These are phyloP conservation scores for Saposhnikovia divaricata DNA, from an alignment of 129 eudicot species.

Conservation along the genomic window DNA sequence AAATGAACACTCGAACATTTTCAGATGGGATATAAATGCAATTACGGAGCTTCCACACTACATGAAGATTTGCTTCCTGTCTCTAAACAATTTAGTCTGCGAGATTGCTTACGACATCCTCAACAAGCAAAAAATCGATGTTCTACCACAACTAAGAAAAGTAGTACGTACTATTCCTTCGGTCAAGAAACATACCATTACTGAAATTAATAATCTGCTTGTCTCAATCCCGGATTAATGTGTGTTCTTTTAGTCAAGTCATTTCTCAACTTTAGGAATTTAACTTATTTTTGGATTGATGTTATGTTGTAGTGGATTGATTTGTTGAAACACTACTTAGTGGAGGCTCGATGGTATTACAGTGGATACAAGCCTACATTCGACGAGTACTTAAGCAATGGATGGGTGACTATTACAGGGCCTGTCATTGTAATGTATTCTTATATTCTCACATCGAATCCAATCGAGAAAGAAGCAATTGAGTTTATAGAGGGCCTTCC, in stretches of 20 bases:
- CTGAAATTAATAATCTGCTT: no score
- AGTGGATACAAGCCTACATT: neutral
- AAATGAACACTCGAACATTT: no score
- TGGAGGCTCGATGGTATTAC: conserved; percentile 38
- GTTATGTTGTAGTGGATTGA: conserved; percentile 51
- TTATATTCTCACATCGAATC: neutral
- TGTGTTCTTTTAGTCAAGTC: no score
- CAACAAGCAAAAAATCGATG: conserved; percentile 29
- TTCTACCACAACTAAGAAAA: conserved; percentile 25
- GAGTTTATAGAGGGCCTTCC: neutral
- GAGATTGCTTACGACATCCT: conserved; percentile 36
- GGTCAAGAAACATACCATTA: no score
- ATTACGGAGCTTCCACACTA: conserved; percentile 43
- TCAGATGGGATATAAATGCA: no score
- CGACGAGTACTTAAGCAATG: neutral
- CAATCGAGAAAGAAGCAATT: neutral
- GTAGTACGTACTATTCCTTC: no score
- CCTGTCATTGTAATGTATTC: neutral
- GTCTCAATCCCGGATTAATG: no score
- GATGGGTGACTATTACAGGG: neutral
- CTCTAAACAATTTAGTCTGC: conserved; percentile 36
- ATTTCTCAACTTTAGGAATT: no score
- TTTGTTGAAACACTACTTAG: conserved; percentile 36
- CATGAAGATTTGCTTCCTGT: conserved; percentile 44
- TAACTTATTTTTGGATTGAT: no score